Conservation (phyloP, 129 eudicot species). For the Arctium lappa region DNA sequence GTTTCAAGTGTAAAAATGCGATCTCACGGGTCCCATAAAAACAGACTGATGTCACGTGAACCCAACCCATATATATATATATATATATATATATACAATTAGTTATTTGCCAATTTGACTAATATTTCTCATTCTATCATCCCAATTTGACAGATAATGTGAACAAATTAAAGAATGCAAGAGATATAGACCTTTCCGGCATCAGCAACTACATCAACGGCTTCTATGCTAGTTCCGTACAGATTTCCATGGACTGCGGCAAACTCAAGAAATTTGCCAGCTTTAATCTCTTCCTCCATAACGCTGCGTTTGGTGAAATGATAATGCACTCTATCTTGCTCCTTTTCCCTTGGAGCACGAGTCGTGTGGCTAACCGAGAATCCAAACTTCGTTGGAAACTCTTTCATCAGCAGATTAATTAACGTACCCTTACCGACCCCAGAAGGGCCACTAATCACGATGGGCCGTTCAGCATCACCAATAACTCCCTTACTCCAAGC, state of each 20-base stretch:
- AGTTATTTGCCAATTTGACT: not conserved
- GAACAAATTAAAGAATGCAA: not conserved
- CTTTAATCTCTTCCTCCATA: conserved; percentile 76
- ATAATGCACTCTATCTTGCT: conserved; percentile 72
- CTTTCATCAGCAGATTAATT: conserved; percentile 63
- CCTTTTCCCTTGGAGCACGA: conserved; percentile 82
- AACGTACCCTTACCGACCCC: conserved; percentile 98
- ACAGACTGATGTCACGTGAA: no score
- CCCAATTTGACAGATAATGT: not conserved
- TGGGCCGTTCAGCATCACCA: conserved; percentile 61
- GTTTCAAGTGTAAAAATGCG: no score
- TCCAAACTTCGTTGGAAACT: conserved; percentile 81
- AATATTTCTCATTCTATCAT: no score
- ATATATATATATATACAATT: not conserved
- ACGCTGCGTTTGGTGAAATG: conserved; percentile 63
- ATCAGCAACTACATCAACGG: conserved; percentile 88
- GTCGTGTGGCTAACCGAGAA: conserved; percentile 99
- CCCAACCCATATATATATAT: not conserved
- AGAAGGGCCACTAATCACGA: conserved; percentile 94
- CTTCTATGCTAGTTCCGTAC: conserved; percentile 88
- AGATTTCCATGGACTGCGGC: conserved; percentile 96
- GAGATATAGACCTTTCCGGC: conserved; percentile 69
- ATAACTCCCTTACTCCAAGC: conserved; percentile 93
- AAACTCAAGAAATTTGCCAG: conserved; percentile 80
- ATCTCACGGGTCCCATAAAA: no score